These are phyloP conservation scores for Nakazawaea laoshanensis DNA, from an alignment of 805 yeast genomes.

Conservation along the genomic window DNA sequence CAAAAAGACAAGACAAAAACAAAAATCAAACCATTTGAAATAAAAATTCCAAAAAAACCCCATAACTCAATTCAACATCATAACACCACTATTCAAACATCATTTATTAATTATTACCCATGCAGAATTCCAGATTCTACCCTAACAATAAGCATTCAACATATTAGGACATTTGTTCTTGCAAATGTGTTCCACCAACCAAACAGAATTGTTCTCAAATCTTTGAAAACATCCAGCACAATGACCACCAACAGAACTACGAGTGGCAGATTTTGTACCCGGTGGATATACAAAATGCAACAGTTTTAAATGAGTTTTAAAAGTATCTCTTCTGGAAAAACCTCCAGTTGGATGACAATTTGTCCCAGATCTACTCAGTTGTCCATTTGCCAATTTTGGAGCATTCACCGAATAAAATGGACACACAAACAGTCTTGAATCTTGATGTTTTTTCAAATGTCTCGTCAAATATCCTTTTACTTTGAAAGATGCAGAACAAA, in stretches of 20 bases:
- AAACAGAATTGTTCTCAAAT: slow-evolving; percentile 38
- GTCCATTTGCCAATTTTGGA: neutral
- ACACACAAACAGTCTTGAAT: slow-evolving; percentile 43
- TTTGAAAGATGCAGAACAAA: slow-evolving; percentile 39
- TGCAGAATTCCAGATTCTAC: neutral
- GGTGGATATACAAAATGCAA: slow-evolving; percentile 50
- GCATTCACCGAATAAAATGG: slow-evolving; percentile 28
- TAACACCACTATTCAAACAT: too few relatives aligned
- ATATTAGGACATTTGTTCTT: slow-evolving; percentile 34
- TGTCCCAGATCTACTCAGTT: slow-evolving; percentile 14
- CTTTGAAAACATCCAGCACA: slow-evolving; percentile 48
- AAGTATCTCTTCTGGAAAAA: slow-evolving; percentile 51
- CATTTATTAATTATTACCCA: too few relatives aligned
- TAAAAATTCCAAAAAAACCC: too few relatives aligned
- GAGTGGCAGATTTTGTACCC: slow-evolving; percentile 39
- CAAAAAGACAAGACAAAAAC: too few relatives aligned
- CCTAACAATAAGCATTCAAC: slow-evolving; percentile 3
- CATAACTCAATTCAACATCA: too few relatives aligned
- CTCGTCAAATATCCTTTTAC: slow-evolving; percentile 48
- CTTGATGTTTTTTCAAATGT: slow-evolving; percentile 44
- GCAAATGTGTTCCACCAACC: slow-evolving; percentile 44
- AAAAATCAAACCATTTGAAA: too few relatives aligned
- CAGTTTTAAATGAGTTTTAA: slow-evolving; percentile 48
- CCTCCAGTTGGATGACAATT: slow-evolving; percentile 53
- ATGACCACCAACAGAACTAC: slow-evolving; percentile 34